Conservation (phyloP, 2,329 filamentous ascomycete genomes). For the Fusarium circinatum region DNA sequence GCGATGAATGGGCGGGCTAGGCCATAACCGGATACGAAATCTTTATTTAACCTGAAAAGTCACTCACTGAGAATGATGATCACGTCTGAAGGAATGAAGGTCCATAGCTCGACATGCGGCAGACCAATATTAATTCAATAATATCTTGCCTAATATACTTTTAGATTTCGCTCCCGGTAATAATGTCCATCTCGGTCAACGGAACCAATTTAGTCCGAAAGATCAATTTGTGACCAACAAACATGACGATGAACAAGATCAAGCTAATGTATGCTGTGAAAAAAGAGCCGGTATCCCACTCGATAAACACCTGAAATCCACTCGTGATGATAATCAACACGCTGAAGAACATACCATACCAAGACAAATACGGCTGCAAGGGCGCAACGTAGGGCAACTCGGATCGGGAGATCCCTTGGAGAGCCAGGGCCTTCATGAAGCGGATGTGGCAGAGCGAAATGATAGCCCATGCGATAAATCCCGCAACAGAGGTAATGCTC, state of each 20-base stretch:
- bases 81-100: not conserved
- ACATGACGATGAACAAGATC: slow-evolving; percentile 29
- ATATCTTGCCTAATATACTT: no score
- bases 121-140: not conserved
- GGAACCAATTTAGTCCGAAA: slow-evolving; percentile 25
- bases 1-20: not conserved
- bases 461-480: slow-evolving; percentile 69
- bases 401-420: slow-evolving; percentile 56
- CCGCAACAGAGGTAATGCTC: slow-evolving; percentile 72
- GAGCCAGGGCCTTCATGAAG: slow-evolving; percentile 65
- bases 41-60: not conserved
- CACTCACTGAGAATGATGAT: not conserved
- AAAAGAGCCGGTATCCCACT: slow-evolving; percentile 29
- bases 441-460: slow-evolving; percentile 68
- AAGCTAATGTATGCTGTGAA: slow-evolving; percentile 35
- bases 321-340: slow-evolving; percentile 31
- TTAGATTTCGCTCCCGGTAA: slow-evolving; percentile 5
- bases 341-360: slow-evolving; percentile 31
- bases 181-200: slow-evolving; percentile 8
- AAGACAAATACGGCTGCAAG: slow-evolving; percentile 68
- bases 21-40: not conserved
- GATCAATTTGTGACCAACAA: slow-evolving; percentile 33
- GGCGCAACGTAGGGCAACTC: slow-evolving; percentile 62
- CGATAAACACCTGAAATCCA: slow-evolving; percentile 32
- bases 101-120: not conserved